Evolutionary conservation across 257 asterid genomes (phyloP), one percentile per base, ranked within the genome.

Genomic region (Primulina eburnea): DNA sequence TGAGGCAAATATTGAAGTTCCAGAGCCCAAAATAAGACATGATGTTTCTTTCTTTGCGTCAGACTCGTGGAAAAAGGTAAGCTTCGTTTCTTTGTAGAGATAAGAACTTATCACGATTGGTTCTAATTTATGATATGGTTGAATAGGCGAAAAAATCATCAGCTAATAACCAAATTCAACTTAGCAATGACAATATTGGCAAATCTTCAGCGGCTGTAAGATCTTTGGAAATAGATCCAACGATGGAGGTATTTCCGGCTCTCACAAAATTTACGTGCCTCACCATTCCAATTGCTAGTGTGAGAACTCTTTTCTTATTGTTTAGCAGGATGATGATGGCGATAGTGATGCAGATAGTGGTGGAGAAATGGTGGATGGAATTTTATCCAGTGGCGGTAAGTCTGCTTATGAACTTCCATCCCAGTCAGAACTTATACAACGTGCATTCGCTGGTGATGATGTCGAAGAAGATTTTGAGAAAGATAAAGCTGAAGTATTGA

Each of bases 391-490:
- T 65, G 96, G 89, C 56, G 79, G 86, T 2, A 83, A 76, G 76
- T 72, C 92, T 43, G 66, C 77, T 20, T 90, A 93, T 67, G 87
- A 87, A 76, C 85, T 86, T 76, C 99, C 99, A 64, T 86, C 97
- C 63, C 99, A 94, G 72, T 96, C 85, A 24, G 97, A 94, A 67
- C 96, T 91, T 57, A 82, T 94, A 65, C 91, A 80, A 35, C 95
- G 96, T 71, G 97, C 99, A 74, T 94, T 94, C 63, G 99, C 97
- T 21, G 95, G 90, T 52, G 99, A 94, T 82, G 96, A 94, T 75
- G 97, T 94, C 18, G 96, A 86, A 76, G 99, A 86, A 68, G 90
- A 86, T 18, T 94, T 94, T 70, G 87, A 79, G 76, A 91, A 89
- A 75, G 95, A 89, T 70, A 94, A 94, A 79, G 86, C 87, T 35